Evolutionary conservation across 2,329 filamentous ascomycete genomes (phyloP), one percentile per base, ranked within the genome.

Genomic region (Colletotrichum noveboracense): DNA sequence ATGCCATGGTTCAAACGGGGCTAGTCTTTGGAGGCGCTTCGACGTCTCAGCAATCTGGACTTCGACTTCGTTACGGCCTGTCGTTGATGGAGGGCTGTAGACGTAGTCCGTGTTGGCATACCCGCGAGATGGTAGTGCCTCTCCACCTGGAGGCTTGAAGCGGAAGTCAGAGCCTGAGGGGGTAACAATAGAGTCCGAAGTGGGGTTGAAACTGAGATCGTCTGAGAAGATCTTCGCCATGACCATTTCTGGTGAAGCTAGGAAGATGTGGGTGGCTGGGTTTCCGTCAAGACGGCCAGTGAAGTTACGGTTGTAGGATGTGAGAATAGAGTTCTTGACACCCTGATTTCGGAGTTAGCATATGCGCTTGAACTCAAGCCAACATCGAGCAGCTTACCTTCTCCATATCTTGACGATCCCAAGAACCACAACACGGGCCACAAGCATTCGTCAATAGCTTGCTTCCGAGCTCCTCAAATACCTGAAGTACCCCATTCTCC

Each of bases 281-380:
- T 95, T 95, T 78, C 93, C 93, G 79, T 95, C 93, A 84, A 95
- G 95, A 84, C 94, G 92, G 76, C 93, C 93, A 77, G 93, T 95
- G 88, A 95, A 95, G 89, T 95, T 95, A 85, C 94, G 93, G 90
- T 95, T 95, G 90, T 95, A 95, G 24, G 93, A 95, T 61, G 93
- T 94, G 83, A 95, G 89, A 84, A 95, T 95, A 9, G 93, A 94
- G 89, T 95, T 95, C 78, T 93, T 86, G 80, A 69, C 74, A 5
- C 93, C 93, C 88, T 95, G 18, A 6, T 13, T 7, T 12, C 1
- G 14, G 61, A 21, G 24, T 69, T 3, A 61, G 48, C 7, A 43
- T 8, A n/a, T 8, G 5, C 6, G 16, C 16, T 48, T 38, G 13
- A 12, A 21, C 18, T 3, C 36, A 6, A 38, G 2, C 32, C 13